Evolutionary conservation across 2,329 filamentous ascomycete genomes (phyloP).

Genomic region (Paecilomyces sp.): DNA sequence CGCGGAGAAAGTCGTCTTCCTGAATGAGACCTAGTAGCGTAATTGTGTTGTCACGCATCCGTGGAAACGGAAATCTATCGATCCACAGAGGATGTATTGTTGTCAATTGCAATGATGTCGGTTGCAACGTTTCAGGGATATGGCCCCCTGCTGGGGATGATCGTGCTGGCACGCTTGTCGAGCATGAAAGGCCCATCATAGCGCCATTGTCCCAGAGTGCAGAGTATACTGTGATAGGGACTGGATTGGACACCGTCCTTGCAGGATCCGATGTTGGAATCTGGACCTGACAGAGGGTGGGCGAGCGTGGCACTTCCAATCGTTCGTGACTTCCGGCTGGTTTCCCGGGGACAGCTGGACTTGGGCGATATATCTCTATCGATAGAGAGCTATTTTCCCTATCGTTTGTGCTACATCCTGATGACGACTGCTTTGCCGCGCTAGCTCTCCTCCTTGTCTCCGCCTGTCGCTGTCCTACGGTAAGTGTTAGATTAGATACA

Average conservation of each 20-base stretch:
- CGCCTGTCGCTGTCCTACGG: neutral
- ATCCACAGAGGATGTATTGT: constrained; percentile 28
- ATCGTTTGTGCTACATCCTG: neutral
- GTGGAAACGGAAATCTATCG: constrained; percentile 32
- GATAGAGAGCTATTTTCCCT: neutral
- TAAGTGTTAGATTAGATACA: neutral
- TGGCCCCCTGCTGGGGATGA: constrained; percentile 13
- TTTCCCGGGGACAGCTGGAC: neutral
- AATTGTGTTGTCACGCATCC: constrained; percentile 30
- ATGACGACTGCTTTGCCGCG: neutral
- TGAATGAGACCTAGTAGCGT: constrained; percentile 18
- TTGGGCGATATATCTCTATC: neutral
- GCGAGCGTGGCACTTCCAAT: neutral
- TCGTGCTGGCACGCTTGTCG: constrained; percentile 13
- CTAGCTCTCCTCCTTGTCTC: constrained; percentile 1
- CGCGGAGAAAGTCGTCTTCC: constrained; percentile 26
- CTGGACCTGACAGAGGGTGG: neutral
- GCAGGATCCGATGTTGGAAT: neutral
- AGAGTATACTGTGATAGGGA: constrained; percentile 15
- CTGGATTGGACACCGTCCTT: neutral
- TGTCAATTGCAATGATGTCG: constrained; percentile 25
- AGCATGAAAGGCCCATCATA: constrained; percentile 22
- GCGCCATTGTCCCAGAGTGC: constrained; percentile 25
- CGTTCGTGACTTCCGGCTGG: neutral
- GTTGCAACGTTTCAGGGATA: constrained; percentile 18